Evolutionary conservation across 2,329 filamentous ascomycete species (phyloP).

Genomic region (Stagonosporopsis vannaccii): DNA sequence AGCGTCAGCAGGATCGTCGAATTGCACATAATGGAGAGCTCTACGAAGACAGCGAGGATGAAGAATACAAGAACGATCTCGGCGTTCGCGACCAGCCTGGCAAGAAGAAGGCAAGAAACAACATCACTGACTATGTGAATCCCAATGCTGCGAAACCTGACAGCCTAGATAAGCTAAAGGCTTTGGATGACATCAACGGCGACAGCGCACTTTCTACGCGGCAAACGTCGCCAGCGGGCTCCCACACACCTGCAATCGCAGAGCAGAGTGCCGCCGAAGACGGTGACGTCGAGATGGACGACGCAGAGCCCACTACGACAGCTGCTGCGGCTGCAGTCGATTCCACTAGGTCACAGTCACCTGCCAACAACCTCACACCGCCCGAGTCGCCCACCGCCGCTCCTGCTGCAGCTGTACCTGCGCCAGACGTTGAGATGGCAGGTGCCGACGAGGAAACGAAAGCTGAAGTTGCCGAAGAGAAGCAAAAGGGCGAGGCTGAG

Average conservation of each 20-base stretch:
- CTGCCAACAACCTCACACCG: conserved; percentile 44
- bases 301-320: conserved; percentile 25
- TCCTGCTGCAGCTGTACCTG: conserved; percentile 21
- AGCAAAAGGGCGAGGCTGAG: conserved; percentile 37
- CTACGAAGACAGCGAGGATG: conserved; percentile 78
- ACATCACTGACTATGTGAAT: conserved; percentile 69
- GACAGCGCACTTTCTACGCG: conserved; percentile 40
- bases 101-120: conserved; percentile 60
- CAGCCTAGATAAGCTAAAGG: conserved; percentile 34
- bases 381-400: conserved; percentile 42
- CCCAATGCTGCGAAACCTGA: conserved; percentile 53
- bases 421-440: conserved; percentile 44
- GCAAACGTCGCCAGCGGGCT: conserved; percentile 37
- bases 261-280: conserved; percentile 41
- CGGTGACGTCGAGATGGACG: conserved; percentile 49
- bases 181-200: conserved; percentile 40
- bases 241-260: conserved; percentile 37
- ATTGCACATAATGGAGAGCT: conserved; percentile 80
- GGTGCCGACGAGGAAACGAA: conserved; percentile 30
- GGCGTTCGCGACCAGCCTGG: conserved; percentile 69
- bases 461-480: conserved; percentile 28
- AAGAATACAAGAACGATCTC: conserved; percentile 77
- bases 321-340: conserved; percentile 18
- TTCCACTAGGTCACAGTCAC: conserved; percentile 37
- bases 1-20: conserved; percentile 82